Evolutionary conservation across 2,329 filamentous ascomycete genomes (phyloP), one percentile per base, ranked within the genome.

Genomic region (Colletotrichum shisoi): DNA sequence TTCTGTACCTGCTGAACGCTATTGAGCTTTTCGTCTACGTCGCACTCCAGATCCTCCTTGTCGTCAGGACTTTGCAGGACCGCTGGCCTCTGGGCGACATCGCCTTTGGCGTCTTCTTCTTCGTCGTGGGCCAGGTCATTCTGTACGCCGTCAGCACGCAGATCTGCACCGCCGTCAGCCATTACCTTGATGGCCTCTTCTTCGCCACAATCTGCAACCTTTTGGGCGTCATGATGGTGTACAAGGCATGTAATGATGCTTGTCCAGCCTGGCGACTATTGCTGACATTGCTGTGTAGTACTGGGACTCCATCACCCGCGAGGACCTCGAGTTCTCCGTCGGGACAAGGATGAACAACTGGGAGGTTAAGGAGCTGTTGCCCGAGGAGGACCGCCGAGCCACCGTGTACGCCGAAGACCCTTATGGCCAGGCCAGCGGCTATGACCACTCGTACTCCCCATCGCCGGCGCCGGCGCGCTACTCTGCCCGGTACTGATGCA

Each of bases 241-340:
- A 99, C 86, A 99, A 99, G 90, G 93, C 85, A 79, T 60, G 79
- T 73, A 21, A 42, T 34, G 19, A 44, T 63, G 17, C n/a, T 57
- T 46, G 40, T 46, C 49, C n/a, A 31, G 11, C 1, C 4, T 37
- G 8, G 3, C 12, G 4, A 9, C 9, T 71, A 68, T 71, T 44
- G 57, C 49, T 68, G 21, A 57, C 51, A 13, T n/a, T 5, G 5
- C 8, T 19, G 8, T 34, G 15, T 72, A 95, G 93, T 99, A 96
- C 83, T 99, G 95, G 95, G 95, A 99, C 76, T 97, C 94, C 17
- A 99, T 99, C 78, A 99, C 95, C 24, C 93, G 92, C 76, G 95
- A 99, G 80, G 95, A 99, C 78, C 89, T 99, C 71, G 95, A 99
- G 77, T 99, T 99, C 80, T 97, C 93, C 3, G 95, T 99, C 57